Percentiles rank a stretch among this genome's conserved stretches.
phyloP scores from a whole-genome alignment of 202 grass and related monocot species.

The Miscanthus sacchariflorus region DNA sequence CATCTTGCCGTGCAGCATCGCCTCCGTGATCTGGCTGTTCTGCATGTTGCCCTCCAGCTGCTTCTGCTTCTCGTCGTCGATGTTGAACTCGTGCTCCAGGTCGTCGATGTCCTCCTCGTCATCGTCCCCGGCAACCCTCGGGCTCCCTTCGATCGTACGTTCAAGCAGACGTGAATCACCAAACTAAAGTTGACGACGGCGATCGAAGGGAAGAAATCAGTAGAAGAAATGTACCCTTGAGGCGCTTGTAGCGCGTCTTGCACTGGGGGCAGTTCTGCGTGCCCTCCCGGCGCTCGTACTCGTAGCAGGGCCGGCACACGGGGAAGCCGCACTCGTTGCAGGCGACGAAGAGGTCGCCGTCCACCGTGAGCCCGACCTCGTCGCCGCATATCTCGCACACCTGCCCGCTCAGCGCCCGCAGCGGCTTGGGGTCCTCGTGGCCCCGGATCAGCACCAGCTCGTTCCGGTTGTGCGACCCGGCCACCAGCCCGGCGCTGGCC shows the following conservation, averaged over 20 bases:
- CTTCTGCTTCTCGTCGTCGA: constrained; percentile 76
- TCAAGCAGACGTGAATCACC: background rate
- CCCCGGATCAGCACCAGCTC: constrained; percentile 98
- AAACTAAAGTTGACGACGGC: background rate
- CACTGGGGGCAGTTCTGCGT: constrained; percentile 97
- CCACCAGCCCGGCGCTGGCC: constrained; percentile 95
- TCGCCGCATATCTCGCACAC: constrained; percentile 99
- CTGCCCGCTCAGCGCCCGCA: constrained; percentile 85
- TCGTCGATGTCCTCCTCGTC: constrained; percentile 99
- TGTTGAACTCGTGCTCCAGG: constrained; percentile 97
- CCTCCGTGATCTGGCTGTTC: constrained; percentile 86
- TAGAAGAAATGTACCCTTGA: constrained; percentile 58
- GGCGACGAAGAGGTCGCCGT: constrained; percentile 93
- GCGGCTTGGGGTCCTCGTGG: constrained; percentile 91
- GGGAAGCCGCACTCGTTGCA: constrained; percentile 99
- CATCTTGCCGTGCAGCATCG: constrained; percentile 98
- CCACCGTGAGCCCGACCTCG: constrained; percentile 76
- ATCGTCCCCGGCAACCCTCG: constrained; percentile 84
- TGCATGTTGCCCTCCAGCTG: constrained; percentile 43
- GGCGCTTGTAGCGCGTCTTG: constrained; percentile 97
- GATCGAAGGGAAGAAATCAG: no score
- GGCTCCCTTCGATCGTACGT: constrained; percentile 60
- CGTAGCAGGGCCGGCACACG: constrained; percentile 97
- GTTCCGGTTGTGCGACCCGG: constrained; percentile 99
- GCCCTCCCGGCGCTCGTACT: constrained; percentile 96